Evolutionary conservation across 1,139 yeast species (phyloP).

Genomic region (Zygoascus hellenicus): DNA sequence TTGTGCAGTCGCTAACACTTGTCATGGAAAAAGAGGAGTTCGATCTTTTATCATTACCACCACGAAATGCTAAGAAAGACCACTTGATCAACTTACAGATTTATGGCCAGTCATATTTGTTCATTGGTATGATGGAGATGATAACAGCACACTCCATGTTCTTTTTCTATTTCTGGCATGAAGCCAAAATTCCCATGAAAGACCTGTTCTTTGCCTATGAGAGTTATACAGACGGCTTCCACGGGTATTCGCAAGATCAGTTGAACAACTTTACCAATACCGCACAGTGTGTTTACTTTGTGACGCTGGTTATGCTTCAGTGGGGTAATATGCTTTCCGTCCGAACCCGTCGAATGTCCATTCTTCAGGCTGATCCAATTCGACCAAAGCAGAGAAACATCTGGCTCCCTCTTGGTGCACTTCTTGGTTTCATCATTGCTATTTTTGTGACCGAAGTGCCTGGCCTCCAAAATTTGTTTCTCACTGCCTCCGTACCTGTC

Average conservation of each 20-base stretch:
- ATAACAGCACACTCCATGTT: slow-evolving; percentile 43
- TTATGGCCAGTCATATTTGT: slow-evolving; percentile 42
- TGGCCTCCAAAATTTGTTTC: slow-evolving; percentile 38
- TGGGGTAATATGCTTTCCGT: slow-evolving; percentile 44
- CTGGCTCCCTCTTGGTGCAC: slow-evolving; percentile 36
- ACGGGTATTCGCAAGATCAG: slow-evolving; percentile 21
- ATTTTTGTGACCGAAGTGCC: slow-evolving; percentile 46
- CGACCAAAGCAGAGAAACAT: slow-evolving; percentile 29
- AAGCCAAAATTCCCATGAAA: slow-evolving; percentile 37
- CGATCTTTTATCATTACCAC: slow-evolving; percentile 41
- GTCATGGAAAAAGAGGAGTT: slow-evolving; percentile 45
- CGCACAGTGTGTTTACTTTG: slow-evolving; percentile 47
- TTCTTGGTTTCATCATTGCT: slow-evolving; percentile 40
- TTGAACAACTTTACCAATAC: slow-evolving; percentile 31
- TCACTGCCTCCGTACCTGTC: slow-evolving; percentile 42
- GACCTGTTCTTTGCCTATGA: slow-evolving; percentile 41
- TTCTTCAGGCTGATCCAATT: slow-evolving; percentile 41
- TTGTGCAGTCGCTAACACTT: slow-evolving; percentile 42
- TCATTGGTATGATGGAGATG: slow-evolving; percentile 41
- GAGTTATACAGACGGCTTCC: slow-evolving; percentile 30
- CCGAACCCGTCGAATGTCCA: slow-evolving; percentile 42
- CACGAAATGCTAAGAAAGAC: slow-evolving; percentile 43
- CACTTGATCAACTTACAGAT: slow-evolving; percentile 41
- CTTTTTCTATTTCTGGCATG: slow-evolving; percentile 39
- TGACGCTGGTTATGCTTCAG: slow-evolving; percentile 47